These are phyloP conservation scores for Lasiosphaeria miniovina DNA, from an alignment of 495 filamentous ascomycete species.

Conservation along the genomic window DNA sequence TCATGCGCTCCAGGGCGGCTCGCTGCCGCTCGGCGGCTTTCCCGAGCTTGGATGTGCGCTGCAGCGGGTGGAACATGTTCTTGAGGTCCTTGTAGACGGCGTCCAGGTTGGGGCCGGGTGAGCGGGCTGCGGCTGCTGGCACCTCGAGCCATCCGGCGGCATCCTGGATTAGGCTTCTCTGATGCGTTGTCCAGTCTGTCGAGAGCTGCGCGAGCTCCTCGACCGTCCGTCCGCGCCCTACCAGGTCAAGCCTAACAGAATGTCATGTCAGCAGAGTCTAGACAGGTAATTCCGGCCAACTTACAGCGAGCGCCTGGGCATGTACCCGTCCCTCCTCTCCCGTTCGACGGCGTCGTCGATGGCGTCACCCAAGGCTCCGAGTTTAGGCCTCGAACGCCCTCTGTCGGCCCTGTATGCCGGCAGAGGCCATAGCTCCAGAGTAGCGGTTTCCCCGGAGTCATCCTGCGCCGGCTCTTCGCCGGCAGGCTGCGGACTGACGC, in stretches of 20 bases:
- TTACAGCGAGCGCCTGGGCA: conserved; percentile 26
- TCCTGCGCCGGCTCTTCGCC: conserved; percentile 2
- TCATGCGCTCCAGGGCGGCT: conserved; percentile 18
- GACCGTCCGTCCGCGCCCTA: not conserved
- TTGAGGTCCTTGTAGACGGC: conserved; percentile 13
- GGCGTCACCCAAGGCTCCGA: conserved; percentile 1
- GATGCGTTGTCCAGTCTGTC: conserved; percentile 19
- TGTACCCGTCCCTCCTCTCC: conserved; percentile 18
- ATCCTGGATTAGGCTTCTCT: conserved; percentile 12
- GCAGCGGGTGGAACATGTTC: conserved; percentile 8
- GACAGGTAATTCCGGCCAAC: not conserved
- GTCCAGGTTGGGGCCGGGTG: conserved; percentile 16
- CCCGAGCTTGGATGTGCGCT: not conserved
- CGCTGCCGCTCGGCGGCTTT: conserved; percentile 1
- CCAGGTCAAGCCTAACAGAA: conserved; percentile 19
- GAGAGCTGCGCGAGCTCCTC: conserved; percentile 15
- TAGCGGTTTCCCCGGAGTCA: not conserved
- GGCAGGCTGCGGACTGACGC: conserved; percentile 9
- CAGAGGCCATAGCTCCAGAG: no score
- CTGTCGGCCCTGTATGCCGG: not conserved
- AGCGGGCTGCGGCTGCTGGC: conserved; percentile 14
- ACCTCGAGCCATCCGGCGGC: conserved; percentile 9
- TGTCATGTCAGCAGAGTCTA: conserved; percentile 6
- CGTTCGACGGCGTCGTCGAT: conserved; percentile 16
- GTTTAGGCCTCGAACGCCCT: not conserved